Conservation (phyloP, 2,329 filamentous ascomycete species). For the Shiraia sp. region DNA sequence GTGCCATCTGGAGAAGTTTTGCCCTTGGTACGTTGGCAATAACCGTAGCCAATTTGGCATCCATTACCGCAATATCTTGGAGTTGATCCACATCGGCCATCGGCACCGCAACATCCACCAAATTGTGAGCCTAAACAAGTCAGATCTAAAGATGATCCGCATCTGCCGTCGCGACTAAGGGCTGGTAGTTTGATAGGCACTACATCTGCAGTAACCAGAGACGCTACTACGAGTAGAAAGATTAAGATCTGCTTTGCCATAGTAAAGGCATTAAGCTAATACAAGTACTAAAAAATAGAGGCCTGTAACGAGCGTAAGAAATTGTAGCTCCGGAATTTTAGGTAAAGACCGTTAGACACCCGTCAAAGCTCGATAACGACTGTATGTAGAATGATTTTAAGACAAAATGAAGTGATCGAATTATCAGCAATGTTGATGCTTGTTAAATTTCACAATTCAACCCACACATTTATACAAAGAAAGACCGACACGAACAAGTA, state of each 20-base stretch:
- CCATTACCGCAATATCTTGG: conserved; percentile 21
- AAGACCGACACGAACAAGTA: too few species aligned
- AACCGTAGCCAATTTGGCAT: conserved; percentile 24
- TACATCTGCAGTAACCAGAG: conserved; percentile 6
- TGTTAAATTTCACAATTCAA: too few species aligned
- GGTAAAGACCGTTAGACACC: too few species aligned
- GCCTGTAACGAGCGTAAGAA: too few species aligned
- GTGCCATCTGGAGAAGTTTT: conserved; percentile 21
- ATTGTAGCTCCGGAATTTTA: too few species aligned
- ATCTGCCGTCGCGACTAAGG: conserved; percentile 19
- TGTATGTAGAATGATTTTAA: too few species aligned
- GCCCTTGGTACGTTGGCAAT: conserved; percentile 21
- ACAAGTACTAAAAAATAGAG: too few species aligned
- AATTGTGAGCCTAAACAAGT: conserved; percentile 22
- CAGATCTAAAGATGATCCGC: conserved; percentile 20
- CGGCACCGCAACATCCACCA: conserved; percentile 21
- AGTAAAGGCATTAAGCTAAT: conserved; percentile 8
- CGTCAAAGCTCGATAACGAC: too few species aligned
- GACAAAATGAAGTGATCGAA: too few species aligned
- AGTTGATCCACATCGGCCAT: conserved; percentile 21
- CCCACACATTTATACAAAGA: too few species aligned
- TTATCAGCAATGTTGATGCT: too few species aligned
- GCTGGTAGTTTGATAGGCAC: not conserved
- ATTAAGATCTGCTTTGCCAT: conserved; percentile 3
- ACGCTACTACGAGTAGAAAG: conserved; percentile 4